These are phyloP conservation scores for Hippophae tibetana DNA, from an alignment of 306 rosid species.

Conservation along the genomic window DNA sequence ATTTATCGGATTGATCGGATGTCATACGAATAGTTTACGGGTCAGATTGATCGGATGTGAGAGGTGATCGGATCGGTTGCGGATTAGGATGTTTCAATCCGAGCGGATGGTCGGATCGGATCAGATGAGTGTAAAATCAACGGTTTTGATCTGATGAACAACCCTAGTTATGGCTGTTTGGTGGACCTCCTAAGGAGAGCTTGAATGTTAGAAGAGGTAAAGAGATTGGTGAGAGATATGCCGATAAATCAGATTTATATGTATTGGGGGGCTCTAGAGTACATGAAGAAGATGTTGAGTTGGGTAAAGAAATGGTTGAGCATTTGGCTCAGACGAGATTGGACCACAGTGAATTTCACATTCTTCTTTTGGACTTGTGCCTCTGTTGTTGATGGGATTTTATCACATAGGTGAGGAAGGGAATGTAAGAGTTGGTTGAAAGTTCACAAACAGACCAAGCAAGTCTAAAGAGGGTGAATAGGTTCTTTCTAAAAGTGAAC, in stretches of 20 bases:
- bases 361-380: conserved; percentile 32
- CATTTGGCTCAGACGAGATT: conserved; percentile 20
- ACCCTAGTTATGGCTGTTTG: conserved; percentile 44
- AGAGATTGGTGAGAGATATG: conserved; percentile 24
- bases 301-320: conserved; percentile 27
- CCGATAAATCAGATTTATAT: conserved; percentile 34
- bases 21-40: too few relatives aligned
- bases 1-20: too few relatives aligned
- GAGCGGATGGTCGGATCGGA: too few relatives aligned
- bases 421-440: conserved; percentile 28
- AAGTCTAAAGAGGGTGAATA: too few relatives aligned
- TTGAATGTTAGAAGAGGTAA: conserved; percentile 41
- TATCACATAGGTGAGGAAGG: conserved; percentile 24
- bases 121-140: too few relatives aligned
- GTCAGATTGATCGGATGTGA: too few relatives aligned
- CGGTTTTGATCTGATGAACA: too few relatives aligned
- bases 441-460: conserved; percentile 1
- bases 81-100: too few relatives aligned
- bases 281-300: conserved; percentile 30
- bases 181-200: conserved; percentile 41
- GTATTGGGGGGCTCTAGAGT: conserved; percentile 41
- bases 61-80: too few relatives aligned
- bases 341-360: conserved; percentile 35
- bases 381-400: too few relatives aligned
- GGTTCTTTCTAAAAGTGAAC: too few relatives aligned